These are phyloP conservation scores for Alternaria metachromatica DNA, from an alignment of 2,329 filamentous ascomycete genomes.

Conservation along the genomic window DNA sequence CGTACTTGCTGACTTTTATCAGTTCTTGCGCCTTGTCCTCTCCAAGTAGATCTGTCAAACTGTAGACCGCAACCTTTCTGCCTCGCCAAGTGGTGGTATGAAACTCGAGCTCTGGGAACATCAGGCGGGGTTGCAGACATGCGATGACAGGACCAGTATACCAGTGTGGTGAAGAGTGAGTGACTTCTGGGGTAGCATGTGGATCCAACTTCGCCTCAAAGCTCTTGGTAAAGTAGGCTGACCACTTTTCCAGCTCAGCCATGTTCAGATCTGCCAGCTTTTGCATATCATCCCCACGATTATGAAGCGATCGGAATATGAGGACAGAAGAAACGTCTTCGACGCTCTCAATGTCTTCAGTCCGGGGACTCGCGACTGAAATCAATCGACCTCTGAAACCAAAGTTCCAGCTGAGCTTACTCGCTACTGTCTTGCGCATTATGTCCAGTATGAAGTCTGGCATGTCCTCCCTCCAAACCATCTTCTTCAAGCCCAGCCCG, in stretches of 20 bases:
- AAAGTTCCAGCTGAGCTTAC: conserved; percentile 47
- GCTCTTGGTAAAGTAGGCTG: conserved; percentile 20
- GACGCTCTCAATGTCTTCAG: conserved; percentile 29
- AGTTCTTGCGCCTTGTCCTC: conserved; percentile 34
- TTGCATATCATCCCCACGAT: conserved; percentile 33
- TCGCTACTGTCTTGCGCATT: conserved; percentile 47
- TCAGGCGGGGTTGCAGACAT: conserved; percentile 34
- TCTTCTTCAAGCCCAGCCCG: conserved; percentile 34
- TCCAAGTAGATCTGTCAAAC: conserved; percentile 43
- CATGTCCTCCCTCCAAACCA: conserved; percentile 59
- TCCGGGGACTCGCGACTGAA: conserved; percentile 26
- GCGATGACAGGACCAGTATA: conserved; percentile 33
- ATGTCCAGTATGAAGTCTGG: conserved; percentile 49
- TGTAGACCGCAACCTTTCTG: conserved; percentile 42
- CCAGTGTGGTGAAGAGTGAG: conserved; percentile 36
- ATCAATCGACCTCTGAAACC: conserved; percentile 30
- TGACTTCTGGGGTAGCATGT: conserved; percentile 27
- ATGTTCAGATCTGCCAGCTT: conserved; percentile 19
- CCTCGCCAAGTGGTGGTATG: conserved; percentile 39
- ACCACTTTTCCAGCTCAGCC: conserved; percentile 31
- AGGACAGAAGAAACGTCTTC: conserved; percentile 41
- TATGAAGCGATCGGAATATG: conserved; percentile 32
- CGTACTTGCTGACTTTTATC: conserved; percentile 30
- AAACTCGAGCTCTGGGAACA: conserved; percentile 41
- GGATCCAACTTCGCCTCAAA: conserved; percentile 32